Base-by-base conservation (phyloP, 2,329 filamentous ascomycete genomes). In the Trichoderma lentiforme region DNA sequence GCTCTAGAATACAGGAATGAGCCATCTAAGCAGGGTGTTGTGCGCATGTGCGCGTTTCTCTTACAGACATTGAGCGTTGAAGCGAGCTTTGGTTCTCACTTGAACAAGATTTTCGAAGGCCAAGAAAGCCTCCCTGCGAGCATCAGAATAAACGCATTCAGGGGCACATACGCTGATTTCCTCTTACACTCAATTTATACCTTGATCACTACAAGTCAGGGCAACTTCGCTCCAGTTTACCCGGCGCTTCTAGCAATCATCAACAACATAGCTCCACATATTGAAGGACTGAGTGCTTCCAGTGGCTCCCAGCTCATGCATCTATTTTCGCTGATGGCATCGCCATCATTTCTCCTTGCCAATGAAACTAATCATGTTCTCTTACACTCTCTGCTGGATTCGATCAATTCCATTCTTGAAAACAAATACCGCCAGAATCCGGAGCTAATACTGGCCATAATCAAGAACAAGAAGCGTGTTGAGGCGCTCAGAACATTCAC, bases 21-120 rank as follows among this genome's bases (percentile, higher is more conserved):
- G 78, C 85, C 92, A 24, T 90, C 94, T 1, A 97, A 95, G 80
- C 95, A 98, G 81, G 96, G 96, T 1, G 87, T 98, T 1, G 93
- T 98, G 30, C 89, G 96, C 70, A 98, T 98, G 94, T 98, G 96
- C 81, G 91, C 97, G n/a, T 98, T 99, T 80, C 87, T 98, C 57
- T 84, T 99, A 53, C 96, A 99, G 82, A 98, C 96, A 0, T 84
- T 99, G 78, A 98, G 95, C 77, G 94, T 97, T 3, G 96, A 98
- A 82, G 89, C 92, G 71, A 94, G 92, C 74, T 98, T 98, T 81
- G 95, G 94, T 34, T 89, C 92, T 78, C 95, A 94, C 76, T 86
- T 99, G 65, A 98, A 98, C 82, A 95, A 94, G 81, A 87, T 86
- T 18, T 98, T 99, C 76, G 91, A 94, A 74, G 92, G 91, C 1